Evolutionary conservation across 306 rosid genomes (phyloP).

Genomic region (Lathyrus aphaca): DNA sequence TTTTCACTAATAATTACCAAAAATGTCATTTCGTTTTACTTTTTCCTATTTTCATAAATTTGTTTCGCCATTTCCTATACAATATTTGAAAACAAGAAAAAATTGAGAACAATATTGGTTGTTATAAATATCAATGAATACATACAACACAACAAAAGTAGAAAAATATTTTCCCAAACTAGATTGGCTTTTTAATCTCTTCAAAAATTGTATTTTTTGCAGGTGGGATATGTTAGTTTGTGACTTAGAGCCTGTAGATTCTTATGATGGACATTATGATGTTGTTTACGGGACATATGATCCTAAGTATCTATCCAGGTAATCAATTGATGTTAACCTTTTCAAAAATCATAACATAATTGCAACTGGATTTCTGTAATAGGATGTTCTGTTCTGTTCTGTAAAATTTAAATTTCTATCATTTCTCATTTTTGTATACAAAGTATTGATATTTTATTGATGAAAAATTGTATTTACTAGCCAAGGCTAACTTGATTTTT

Average conservation of each 20-base stretch:
- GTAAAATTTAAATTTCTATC: constrained; percentile 20
- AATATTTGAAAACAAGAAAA: constrained; percentile 12
- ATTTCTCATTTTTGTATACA: constrained; percentile 17
- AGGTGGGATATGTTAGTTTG: constrained; percentile 98
- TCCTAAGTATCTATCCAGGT: constrained; percentile 87
- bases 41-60: neutral
- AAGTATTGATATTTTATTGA: constrained; percentile 5
- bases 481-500: constrained; percentile 35
- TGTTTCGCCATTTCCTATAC: neutral
- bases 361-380: neutral
- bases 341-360: constrained; percentile 11
- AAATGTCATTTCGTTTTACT: neutral
- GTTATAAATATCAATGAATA: neutral
- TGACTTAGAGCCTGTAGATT: constrained; percentile 80
- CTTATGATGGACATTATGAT: constrained; percentile 87
- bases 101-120: neutral
- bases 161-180: constrained; percentile 6
- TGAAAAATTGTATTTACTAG: constrained; percentile 3
- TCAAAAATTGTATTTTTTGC: constrained; percentile 31
- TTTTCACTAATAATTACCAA: constrained; percentile 10
- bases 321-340: constrained; percentile 41
- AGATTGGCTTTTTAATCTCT: constrained; percentile 30
- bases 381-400: constrained; percentile 16
- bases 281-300: constrained; percentile 87
- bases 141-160: neutral